Conservation (phyloP, 2,329 filamentous ascomycete species). For the Nakataea oryzae region DNA sequence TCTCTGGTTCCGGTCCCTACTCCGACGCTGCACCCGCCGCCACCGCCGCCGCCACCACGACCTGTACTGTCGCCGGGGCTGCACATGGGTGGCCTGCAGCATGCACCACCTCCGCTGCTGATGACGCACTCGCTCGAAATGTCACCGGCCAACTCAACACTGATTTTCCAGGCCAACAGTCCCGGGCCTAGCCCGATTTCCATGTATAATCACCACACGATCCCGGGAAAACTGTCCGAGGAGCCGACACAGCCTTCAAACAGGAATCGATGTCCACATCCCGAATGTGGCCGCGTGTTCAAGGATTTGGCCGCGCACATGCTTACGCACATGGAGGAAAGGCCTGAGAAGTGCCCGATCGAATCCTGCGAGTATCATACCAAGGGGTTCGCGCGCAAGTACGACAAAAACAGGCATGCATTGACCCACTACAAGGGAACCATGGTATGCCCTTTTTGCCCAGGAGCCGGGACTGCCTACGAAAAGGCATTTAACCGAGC, state of each 20-base stretch:
- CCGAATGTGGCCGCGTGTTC: constrained; percentile 48
- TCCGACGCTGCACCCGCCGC: constrained; percentile 5
- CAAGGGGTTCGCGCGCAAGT: constrained; percentile 93
- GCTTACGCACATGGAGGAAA: constrained; percentile 88
- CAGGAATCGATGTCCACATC: constrained; percentile 41
- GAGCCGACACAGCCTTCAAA: constrained; percentile 19
- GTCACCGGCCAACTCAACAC: background rate
- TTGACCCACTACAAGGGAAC: constrained; percentile 96
- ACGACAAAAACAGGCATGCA: constrained; percentile 95
- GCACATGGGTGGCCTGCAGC: background rate
- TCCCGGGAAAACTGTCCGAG: background rate
- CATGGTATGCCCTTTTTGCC: constrained; percentile 96
- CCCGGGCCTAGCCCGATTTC: constrained; percentile 1
- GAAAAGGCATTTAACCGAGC: constrained; percentile 96
- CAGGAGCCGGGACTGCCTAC: constrained; percentile 72
- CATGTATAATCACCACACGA: constrained; percentile 2
- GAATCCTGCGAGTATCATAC: constrained; percentile 85
- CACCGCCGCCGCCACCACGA: constrained; percentile 4
- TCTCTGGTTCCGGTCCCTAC: constrained; percentile 3
- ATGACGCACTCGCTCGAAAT: background rate
- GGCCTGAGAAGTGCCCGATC: constrained; percentile 94
- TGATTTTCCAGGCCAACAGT: background rate
- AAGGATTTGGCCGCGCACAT: constrained; percentile 75
- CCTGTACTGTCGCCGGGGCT: background rate
- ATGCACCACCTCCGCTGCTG: background rate